Percentiles rank a stretch among this genome's conserved stretches.
phyloP scores from a whole-genome alignment of 2,329 filamentous ascomycete genomes.

The Cercospora brassicicola region DNA sequence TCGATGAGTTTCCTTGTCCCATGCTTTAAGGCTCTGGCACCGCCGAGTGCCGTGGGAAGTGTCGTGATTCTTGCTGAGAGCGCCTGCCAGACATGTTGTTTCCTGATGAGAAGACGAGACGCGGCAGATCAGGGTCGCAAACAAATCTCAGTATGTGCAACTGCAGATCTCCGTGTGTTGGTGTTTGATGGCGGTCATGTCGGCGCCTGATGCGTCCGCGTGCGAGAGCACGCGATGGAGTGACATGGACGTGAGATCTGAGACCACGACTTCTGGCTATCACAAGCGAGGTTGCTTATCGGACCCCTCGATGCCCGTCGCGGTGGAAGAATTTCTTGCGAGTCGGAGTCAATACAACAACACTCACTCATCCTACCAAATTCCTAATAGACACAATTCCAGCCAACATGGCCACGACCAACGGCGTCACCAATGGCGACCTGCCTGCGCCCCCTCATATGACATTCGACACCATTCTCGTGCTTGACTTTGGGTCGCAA shows the following conservation, averaged over 20 bases:
- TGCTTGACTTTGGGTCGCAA: constrained; percentile 71
- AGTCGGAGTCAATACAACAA: background rate
- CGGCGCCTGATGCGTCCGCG: constrained; percentile 3
- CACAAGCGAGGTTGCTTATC: constrained; percentile 6
- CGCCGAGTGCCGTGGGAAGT: background rate
- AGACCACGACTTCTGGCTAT: constrained; percentile 10
- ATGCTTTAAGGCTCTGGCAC: constrained; percentile 51
- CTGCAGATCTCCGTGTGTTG: background rate
- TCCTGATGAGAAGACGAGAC: background rate
- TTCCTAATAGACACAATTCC: background rate
- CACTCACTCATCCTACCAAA: background rate
- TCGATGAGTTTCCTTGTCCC: constrained; percentile 90
- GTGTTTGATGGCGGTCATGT: background rate
- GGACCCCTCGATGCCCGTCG: background rate
- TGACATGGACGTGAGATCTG: background rate
- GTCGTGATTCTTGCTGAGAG: background rate
- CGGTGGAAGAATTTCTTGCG: constrained; percentile 6
- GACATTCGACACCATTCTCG: constrained; percentile 66
- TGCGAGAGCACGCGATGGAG: background rate
- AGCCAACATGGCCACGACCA: constrained; percentile 30
- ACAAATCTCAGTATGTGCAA: background rate
- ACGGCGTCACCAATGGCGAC: constrained; percentile 39
- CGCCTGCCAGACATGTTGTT: background rate
- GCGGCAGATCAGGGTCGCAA: background rate
- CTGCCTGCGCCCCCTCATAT: constrained; percentile 51